These are phyloP conservation scores for Wickerhamomyces silvicola DNA, from an alignment of 805 yeast genomes.

Conservation along the genomic window DNA sequence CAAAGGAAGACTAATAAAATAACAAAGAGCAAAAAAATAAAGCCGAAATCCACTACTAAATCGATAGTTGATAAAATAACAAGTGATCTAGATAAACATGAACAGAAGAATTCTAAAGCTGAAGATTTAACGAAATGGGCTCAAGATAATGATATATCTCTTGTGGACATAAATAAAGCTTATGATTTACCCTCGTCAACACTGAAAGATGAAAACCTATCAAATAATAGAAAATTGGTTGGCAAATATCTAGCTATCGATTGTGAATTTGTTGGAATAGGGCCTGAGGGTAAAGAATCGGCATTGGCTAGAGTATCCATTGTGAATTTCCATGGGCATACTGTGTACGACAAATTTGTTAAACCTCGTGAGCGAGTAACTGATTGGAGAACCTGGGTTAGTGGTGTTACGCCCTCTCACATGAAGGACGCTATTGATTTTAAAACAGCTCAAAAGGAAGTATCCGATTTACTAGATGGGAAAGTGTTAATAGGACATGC, in stretches of 20 bases:
- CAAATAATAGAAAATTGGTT: slow-evolving; percentile 33
- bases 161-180: slow-evolving; percentile 16
- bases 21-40: slow-evolving; percentile 5
- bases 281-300: slow-evolving; percentile 60
- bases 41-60: slow-evolving; percentile 6
- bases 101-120: slow-evolving; percentile 1
- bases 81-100: slow-evolving; percentile 8
- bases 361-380: slow-evolving; percentile 69
- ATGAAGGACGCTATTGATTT: slow-evolving; percentile 65
- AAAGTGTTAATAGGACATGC: slow-evolving; percentile 81
- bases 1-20: slow-evolving; percentile 7
- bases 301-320: slow-evolving; percentile 83
- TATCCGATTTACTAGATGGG: slow-evolving; percentile 44
- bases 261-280: slow-evolving; percentile 93
- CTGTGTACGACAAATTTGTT: slow-evolving; percentile 68
- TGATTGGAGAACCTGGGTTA: slow-evolving; percentile 90
- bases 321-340: slow-evolving; percentile 75
- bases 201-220: slow-evolving; percentile 8
- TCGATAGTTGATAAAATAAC: slow-evolving; percentile 13
- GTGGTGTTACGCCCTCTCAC: slow-evolving; percentile 71
- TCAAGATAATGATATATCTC: slow-evolving; percentile 21
- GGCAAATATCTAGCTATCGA: slow-evolving; percentile 82
- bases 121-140: slow-evolving; percentile 18
- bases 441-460: slow-evolving; percentile 56
- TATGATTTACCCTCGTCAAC: slow-evolving; percentile 13